Evolutionary conservation across 345 rosid genomes (phyloP).

Genomic region (Arabis hirsuta): DNA sequence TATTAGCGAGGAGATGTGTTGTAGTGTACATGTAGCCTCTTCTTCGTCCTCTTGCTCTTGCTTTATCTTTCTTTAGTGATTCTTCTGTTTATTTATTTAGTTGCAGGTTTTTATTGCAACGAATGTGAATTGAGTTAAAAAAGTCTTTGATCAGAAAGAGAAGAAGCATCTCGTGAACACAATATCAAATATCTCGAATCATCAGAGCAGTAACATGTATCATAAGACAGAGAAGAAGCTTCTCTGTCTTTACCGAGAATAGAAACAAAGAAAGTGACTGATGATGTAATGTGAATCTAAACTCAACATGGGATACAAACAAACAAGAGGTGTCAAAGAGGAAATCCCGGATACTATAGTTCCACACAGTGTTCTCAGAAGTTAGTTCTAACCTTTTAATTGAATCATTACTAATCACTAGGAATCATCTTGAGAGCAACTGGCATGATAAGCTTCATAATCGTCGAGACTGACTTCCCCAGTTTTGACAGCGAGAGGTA

Average conservation of each 20-base stretch:
- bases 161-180: slow-evolving; percentile 28
- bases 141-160: neutral
- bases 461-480: slow-evolving; percentile 43
- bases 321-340: slow-evolving; percentile 13
- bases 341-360: neutral
- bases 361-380: slow-evolving; percentile 8
- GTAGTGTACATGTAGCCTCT: slow-evolving; percentile 56
- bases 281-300: neutral
- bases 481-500: slow-evolving; percentile 37
- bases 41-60: neutral
- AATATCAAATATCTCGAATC: slow-evolving; percentile 12
- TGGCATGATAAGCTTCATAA: slow-evolving; percentile 55
- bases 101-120: slow-evolving; percentile 33
- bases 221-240: no score
- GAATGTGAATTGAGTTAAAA: slow-evolving; percentile 17
- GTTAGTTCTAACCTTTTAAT: slow-evolving; percentile 9
- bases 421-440: slow-evolving; percentile 56
- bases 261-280: neutral
- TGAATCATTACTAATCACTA: slow-evolving; percentile 15
- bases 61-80: neutral
- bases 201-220: slow-evolving; percentile 31
- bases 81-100: slow-evolving; percentile 31
- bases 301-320: slow-evolving; percentile 17
- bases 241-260: slow-evolving; percentile 1
- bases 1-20: slow-evolving; percentile 35